Evolutionary conservation across 2,329 filamentous ascomycete species (phyloP).

Genomic region (Penicillium sclerotiorum): DNA sequence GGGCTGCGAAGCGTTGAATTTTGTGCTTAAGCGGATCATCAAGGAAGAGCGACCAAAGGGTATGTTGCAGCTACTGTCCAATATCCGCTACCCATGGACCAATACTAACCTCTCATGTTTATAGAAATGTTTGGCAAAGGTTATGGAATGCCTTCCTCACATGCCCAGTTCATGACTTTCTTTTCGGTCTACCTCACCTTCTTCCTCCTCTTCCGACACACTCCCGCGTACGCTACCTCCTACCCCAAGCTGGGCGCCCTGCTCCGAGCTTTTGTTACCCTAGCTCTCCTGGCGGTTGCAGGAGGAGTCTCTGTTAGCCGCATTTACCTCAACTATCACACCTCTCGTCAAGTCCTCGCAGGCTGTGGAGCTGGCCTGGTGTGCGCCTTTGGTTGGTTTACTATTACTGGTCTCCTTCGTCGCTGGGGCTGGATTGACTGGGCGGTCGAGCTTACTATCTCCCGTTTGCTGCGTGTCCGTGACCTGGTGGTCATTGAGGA

Average conservation of each 20-base stretch:
- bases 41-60: conserved; percentile 86
- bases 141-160: conserved; percentile 96
- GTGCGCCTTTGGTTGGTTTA: conserved; percentile 79
- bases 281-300: conserved; percentile 64
- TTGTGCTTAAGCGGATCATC: conserved; percentile 83
- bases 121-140: conserved; percentile 78
- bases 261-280: conserved; percentile 62
- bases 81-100: not conserved
- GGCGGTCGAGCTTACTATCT: conserved; percentile 67
- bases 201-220: conserved; percentile 82
- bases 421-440: conserved; percentile 70
- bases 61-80: conserved; percentile 47
- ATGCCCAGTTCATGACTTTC: conserved; percentile 92
- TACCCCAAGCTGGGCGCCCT: conserved; percentile 44
- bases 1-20: conserved; percentile 88
- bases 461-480: conserved; percentile 70
- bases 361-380: conserved; percentile 71
- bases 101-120: not conserved
- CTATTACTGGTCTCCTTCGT: conserved; percentile 67
- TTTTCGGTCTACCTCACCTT: conserved; percentile 83
- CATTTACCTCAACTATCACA: conserved; percentile 93
- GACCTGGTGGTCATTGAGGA: conserved; percentile 89
- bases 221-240: conserved; percentile 53
- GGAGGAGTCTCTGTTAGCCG: conserved; percentile 76
- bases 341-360: conserved; percentile 79